These are phyloP conservation scores for Acacia confusa DNA, from an alignment of 306 rosid species.

Conservation along the genomic window DNA sequence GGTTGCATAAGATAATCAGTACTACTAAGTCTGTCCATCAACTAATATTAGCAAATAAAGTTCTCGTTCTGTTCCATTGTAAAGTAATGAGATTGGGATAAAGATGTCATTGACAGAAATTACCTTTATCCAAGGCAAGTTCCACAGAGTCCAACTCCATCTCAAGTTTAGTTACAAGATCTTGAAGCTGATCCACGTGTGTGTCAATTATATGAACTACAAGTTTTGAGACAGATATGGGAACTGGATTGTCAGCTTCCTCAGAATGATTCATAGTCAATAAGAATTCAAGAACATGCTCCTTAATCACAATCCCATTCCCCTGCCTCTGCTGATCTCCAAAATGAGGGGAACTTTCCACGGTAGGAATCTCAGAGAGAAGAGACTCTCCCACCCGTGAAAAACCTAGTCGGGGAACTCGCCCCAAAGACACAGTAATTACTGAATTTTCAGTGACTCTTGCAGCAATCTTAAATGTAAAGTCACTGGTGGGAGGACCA, in stretches of 20 bases:
- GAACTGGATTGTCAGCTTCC: slow-evolving; percentile 96
- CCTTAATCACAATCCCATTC: slow-evolving; percentile 71
- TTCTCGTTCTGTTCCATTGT: background rate
- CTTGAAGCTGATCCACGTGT: slow-evolving; percentile 93
- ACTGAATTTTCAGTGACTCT: slow-evolving; percentile 80
- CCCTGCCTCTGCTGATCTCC: slow-evolving; percentile 59
- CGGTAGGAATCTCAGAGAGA: slow-evolving; percentile 86
- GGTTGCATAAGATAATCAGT: background rate
- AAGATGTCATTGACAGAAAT: slow-evolving; percentile 20
- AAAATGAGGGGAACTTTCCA: slow-evolving; percentile 55
- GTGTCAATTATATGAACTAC: slow-evolving; percentile 91
- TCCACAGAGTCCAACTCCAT: slow-evolving; percentile 88
- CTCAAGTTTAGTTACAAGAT: slow-evolving; percentile 89
- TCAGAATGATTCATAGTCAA: slow-evolving; percentile 97
- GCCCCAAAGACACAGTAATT: slow-evolving; percentile 84
- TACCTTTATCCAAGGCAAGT: slow-evolving; percentile 89
- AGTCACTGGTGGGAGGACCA: slow-evolving; percentile 83
- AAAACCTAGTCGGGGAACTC: slow-evolving; percentile 93
- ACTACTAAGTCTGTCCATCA: background rate
- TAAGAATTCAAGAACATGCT: slow-evolving; percentile 93
- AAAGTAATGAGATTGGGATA: background rate
- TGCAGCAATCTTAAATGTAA: slow-evolving; percentile 89
- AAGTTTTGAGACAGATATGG: slow-evolving; percentile 79
- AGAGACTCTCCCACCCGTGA: slow-evolving; percentile 75
- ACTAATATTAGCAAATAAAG: background rate